Evolutionary conservation across 169 alveolate species (phyloP), one percentile per base, ranked within the genome.

Genomic region (Plasmodium malariae): DNA sequence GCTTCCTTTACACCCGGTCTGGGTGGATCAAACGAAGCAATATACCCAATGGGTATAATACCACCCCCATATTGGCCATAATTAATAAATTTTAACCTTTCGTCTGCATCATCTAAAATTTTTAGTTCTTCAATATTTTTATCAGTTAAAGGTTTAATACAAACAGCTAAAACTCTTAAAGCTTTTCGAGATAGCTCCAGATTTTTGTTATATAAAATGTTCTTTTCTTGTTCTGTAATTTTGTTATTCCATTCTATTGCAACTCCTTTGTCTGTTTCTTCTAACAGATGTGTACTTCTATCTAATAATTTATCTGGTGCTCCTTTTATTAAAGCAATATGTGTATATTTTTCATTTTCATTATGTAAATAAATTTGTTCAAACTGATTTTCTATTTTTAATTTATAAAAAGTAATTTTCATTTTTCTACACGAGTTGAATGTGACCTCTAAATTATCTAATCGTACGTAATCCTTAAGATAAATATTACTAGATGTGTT

Each of bases 1-100:
- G 99, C 99, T 57, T 93, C 98, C 83, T 98, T 98, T 36, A 99
- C 99, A n/a, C 99, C 99, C 6, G 95, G 95, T 69, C 99, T 96
- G 3, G 99, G 98, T 28, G 99, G 99, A 93, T 99, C 99, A 76
- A 97, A 94, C 80, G 96, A 94, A 49, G 98, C 98, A 24, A 96
- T 73, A 90, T 96, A 65, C 19, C 98, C 99, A 21, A 96, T 49
- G 11, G 96, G 88, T 30, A 89, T 67, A 78, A 94, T 87, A 49
- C 88, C 88, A 51, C 91, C 63, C n/a, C n/a, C n/a, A 45, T 76
- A 37, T 69, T 65, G 54, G 69, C 89, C 68, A 14, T 78, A 60
- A 24, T 86, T 74, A 73, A 93, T 92, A 67, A 62, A 57, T n/a
- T 93, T 73, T n/a, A 95, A 93, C 60, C 98, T 70, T 36, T 92